Evolutionary conservation across 139 green algal genomes (phyloP).

Genomic region (Zygnema circumcarinatum): DNA sequence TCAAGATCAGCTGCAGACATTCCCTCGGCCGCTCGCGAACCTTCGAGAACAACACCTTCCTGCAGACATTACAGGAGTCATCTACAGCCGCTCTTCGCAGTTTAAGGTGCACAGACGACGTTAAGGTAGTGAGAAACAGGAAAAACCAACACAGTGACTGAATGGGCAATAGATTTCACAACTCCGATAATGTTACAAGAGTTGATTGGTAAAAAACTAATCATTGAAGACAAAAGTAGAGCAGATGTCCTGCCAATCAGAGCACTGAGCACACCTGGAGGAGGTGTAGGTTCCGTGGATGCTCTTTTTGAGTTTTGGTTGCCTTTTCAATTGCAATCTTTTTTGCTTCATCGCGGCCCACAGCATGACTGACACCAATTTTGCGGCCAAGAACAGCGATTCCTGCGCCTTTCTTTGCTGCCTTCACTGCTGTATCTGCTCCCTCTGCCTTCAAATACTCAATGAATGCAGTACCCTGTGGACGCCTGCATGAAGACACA

Average conservation of each 20-base stretch:
- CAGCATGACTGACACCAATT: slow-evolving; percentile 78
- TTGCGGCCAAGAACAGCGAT: slow-evolving; percentile 68
- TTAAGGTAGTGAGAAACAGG: too few species aligned
- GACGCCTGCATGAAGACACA: slow-evolving; percentile 3
- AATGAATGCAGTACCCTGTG: slow-evolving; percentile 55
- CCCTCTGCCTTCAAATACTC: slow-evolving; percentile 8
- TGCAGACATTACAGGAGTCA: slow-evolving; percentile 5
- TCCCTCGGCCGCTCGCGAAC: slow-evolving; percentile 46
- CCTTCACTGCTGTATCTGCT: slow-evolving; percentile 17
- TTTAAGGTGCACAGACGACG: too few species aligned
- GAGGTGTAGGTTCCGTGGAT: slow-evolving; percentile 88
- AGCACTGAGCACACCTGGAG: slow-evolving; percentile 83
- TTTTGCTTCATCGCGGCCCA: slow-evolving; percentile 69
- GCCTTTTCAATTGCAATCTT: slow-evolving; percentile 18
- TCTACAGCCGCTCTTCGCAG: too few species aligned
- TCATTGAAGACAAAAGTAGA: too few species aligned
- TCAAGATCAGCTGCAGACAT: slow-evolving; percentile 79
- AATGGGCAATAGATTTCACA: too few species aligned
- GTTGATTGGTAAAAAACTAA: too few species aligned
- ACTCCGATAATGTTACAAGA: too few species aligned
- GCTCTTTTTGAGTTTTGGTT: slow-evolving; percentile 59
- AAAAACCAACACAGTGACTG: too few species aligned
- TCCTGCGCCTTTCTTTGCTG: neutral
- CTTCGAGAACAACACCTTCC: slow-evolving; percentile 74
- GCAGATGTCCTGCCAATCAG: too few species aligned